phyloP scores from a whole-genome alignment of 1,284 basidiomycete genomes.

The Apiotrichum montevideense region DNA sequence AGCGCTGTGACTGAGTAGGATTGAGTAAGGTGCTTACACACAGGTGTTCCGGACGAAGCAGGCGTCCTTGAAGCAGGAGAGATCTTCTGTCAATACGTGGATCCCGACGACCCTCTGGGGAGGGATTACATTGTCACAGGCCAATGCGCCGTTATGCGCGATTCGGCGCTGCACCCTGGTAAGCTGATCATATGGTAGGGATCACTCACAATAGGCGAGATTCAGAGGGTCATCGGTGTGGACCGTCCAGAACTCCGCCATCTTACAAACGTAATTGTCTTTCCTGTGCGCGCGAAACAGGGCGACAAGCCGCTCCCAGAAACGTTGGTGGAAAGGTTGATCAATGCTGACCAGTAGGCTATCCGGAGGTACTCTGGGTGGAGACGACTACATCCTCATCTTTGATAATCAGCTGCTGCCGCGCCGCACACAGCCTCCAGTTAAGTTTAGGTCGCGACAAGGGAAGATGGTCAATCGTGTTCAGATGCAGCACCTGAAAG shows the following conservation, averaged over 20 bases:
- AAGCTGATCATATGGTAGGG: neutral
- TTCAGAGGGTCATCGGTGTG: slow-evolving; percentile 23
- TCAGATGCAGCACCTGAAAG: slow-evolving; percentile 19
- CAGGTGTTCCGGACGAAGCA: slow-evolving; percentile 28
- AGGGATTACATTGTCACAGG: slow-evolving; percentile 16
- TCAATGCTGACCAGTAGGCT: slow-evolving; percentile 15
- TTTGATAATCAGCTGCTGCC: slow-evolving; percentile 24
- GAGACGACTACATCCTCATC: slow-evolving; percentile 29
- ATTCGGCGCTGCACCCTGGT: slow-evolving; percentile 22
- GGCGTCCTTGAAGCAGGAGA: slow-evolving; percentile 23
- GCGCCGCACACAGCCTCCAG: slow-evolving; percentile 6
- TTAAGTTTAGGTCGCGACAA: slow-evolving; percentile 12
- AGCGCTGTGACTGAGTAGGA: neutral
- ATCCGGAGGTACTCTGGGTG: slow-evolving; percentile 28
- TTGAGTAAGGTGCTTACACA: neutral
- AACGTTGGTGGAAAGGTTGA: slow-evolving; percentile 15
- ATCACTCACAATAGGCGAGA: slow-evolving; percentile 17
- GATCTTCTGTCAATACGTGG: slow-evolving; percentile 29
- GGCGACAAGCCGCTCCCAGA: slow-evolving; percentile 16
- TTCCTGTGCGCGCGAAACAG: slow-evolving; percentile 18
- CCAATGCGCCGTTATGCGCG: slow-evolving; percentile 23
- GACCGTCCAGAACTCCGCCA: slow-evolving; percentile 20
- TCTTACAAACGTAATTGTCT: slow-evolving; percentile 31
- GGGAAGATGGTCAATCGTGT: slow-evolving; percentile 17
- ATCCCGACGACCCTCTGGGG: slow-evolving; percentile 9